Base-by-base conservation (phyloP, 257 asterid species). In the Nicotiana knightiana region DNA sequence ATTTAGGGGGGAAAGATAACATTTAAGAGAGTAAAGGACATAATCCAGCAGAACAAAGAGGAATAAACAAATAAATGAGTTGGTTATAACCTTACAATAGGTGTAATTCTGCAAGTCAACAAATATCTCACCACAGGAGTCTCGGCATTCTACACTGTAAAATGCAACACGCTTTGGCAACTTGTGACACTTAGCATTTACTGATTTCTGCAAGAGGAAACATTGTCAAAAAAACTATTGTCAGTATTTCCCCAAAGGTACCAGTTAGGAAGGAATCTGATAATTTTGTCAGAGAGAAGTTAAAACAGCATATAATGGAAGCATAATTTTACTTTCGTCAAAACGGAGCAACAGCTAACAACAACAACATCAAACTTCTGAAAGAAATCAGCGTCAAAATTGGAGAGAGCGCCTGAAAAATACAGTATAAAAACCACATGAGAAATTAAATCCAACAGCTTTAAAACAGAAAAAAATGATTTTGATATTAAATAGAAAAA, bases 71-170 rank as follows among this genome's bases (percentile, higher is more conserved):
- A 33, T 61, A 43, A 11, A 79, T 79, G 51, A 46, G 35, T 37
- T n/a, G n/a, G 51, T 67, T 73, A 66, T 59, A 63, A 94, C 99
- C 98, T 96, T 93, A 76, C 97, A 85, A 81, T 94, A 96, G 79
- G 82, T 82, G 86, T 89, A 94, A 81, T 88, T 90, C 90, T 96
- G 97, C 93, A 96, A 90, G 88, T 96, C 99, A 83, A 94, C 95
- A 87, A 96, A 96, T 83, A 96, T 89, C 91, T 96, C 99, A 65
- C 97, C 99, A 77, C 99, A 96, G 4, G 94, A 92, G 86, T 91
- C 99, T 86, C 98, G 92, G 87, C 97, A 94, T 83, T 96, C 97
- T 82, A 96, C 98, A 18, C 92, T 76, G 84, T 96, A 96, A 90
- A 94, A 96, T 57, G 98, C 92, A 66, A 91, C 87, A 18, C 97